Percentiles rank a stretch among this genome's conserved stretches.
phyloP scores from a whole-genome alignment of 805 yeast genomes.

The Suhomyces tanzawaensis region DNA sequence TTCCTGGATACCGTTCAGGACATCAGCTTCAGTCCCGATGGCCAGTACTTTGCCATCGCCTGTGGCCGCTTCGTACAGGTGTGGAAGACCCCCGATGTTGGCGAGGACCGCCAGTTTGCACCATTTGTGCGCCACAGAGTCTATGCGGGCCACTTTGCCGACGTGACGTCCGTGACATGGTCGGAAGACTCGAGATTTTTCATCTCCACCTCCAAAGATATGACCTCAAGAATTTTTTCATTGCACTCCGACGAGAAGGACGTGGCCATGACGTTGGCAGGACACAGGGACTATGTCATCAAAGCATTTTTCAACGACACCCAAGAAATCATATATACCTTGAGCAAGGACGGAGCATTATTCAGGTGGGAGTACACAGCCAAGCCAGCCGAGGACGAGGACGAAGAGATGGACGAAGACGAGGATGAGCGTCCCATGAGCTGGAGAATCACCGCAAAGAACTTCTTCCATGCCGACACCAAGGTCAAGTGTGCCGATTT shows the following conservation, averaged over 20 bases:
- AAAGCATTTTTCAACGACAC: constrained; percentile 83
- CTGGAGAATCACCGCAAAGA: constrained; percentile 82
- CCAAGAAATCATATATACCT: constrained; percentile 87
- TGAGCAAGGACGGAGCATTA: constrained; percentile 92
- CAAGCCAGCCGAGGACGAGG: constrained; percentile 48
- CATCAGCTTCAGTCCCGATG: constrained; percentile 84
- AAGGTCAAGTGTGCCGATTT: constrained; percentile 79
- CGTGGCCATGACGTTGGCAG: constrained; percentile 84
- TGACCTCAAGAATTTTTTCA: constrained; percentile 84
- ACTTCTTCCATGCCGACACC: constrained; percentile 70
- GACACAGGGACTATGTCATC: constrained; percentile 87
- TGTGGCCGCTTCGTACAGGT: constrained; percentile 80
- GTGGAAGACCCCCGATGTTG: constrained; percentile 83
- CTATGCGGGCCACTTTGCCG: constrained; percentile 90
- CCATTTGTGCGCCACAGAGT: constrained; percentile 90
- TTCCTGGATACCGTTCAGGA: constrained; percentile 77
- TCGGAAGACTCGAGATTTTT: constrained; percentile 87
- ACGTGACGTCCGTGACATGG: constrained; percentile 79
- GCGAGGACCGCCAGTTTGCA: constrained; percentile 89
- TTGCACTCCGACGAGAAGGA: constrained; percentile 60
- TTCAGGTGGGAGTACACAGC: constrained; percentile 86
- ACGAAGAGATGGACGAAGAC: constrained; percentile 32
- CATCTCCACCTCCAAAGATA: constrained; percentile 82
- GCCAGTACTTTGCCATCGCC: constrained; percentile 82
- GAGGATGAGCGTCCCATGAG: constrained; percentile 43